A percentile compares a stretch with the other conserved stretches of the same genome.
Conservation (phyloP, 2,329 filamentous ascomycete genomes). For the Aspergillus sp. region DNA sequence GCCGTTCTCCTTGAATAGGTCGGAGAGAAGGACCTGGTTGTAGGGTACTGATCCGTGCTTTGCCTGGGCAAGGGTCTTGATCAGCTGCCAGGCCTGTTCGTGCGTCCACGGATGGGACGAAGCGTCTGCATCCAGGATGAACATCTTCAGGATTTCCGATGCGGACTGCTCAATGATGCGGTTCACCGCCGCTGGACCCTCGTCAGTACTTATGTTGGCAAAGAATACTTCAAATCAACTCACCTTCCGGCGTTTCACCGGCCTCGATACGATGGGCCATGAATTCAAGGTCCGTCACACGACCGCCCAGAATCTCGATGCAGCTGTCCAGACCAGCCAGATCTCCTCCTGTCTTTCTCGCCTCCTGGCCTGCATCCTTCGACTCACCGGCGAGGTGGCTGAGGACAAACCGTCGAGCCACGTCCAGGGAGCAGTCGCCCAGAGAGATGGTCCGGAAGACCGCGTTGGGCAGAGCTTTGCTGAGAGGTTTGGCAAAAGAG, state of each 20-base stretch:
- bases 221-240: not conserved
- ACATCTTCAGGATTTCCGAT: conserved; percentile 91
- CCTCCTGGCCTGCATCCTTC: conserved; percentile 35
- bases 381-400: conserved; percentile 64
- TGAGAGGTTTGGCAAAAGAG: conserved; percentile 81
- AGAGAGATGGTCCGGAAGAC: conserved; percentile 85
- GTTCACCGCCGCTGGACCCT: conserved; percentile 63
- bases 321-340: conserved; percentile 74
- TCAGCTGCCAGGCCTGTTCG: conserved; percentile 86
- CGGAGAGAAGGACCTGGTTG: conserved; percentile 77
- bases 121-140: conserved; percentile 65
- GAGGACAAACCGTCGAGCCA: conserved; percentile 88
- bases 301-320: conserved; percentile 80
- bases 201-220: conserved; percentile 17
- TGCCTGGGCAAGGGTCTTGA: conserved; percentile 71
- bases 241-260: conserved; percentile 72
- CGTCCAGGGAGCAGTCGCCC: conserved; percentile 79
- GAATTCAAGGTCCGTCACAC: conserved; percentile 93
- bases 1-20: conserved; percentile 70
- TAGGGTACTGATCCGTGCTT: conserved; percentile 66
- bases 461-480: conserved; percentile 83
- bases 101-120: conserved; percentile 68
- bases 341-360: conserved; percentile 48
- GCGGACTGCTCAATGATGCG: conserved; percentile 89
- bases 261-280: conserved; percentile 85